Base-by-base conservation (phyloP, 1,284 basidiomycete species). In the Tremellales sp. region DNA sequence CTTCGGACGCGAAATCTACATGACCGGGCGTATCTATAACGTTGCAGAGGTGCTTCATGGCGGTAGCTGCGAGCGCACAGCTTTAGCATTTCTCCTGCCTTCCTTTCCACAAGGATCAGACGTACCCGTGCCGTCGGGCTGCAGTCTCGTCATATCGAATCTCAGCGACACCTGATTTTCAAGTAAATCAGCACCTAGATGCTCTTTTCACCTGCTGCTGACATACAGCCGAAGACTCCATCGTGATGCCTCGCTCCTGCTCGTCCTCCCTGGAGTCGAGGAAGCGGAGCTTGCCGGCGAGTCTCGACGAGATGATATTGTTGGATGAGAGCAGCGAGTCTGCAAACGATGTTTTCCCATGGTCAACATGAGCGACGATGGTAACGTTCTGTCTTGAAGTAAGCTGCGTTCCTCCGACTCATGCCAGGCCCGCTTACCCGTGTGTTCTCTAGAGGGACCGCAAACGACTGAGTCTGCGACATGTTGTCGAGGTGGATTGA, bases 1-100 rank as follows among this genome's bases (percentile, higher is more conserved):
- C 95, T 68, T 98, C 95, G 48, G 84, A 89, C 0, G 92, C 94
- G 60, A 99, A 99, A 73, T 98, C 95, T 34, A 98, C 93, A 74
- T 99, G 95, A 3, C 95, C 95, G 3, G 95, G 95, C 0, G 95
- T 98, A 71, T 99, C 95, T 60, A 98, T 94, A 78, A 98, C 86
- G 69, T 97, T 97, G 57, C 66, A 67, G 28, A 73, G 51, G 49
- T 72, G 68, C 43, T 69, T 68, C 38, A 60, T 57, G 1, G 61
- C 57, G 2, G 57, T 57, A 1, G 58, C 61, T 63, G 46, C 12
- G 16, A 29, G 28, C 28, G 18, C 28, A 42, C n/a, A n/a, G n/a
- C n/a, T n/a, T n/a, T n/a, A 25, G 18, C 18, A 29, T n/a, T n/a
- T n/a, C n/a, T n/a, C n/a, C n/a, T n/a, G 32, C 32, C 9, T 22